Evolutionary conservation across 441 rosid genomes (phyloP).

Genomic region (Euphorbia celastroides): DNA sequence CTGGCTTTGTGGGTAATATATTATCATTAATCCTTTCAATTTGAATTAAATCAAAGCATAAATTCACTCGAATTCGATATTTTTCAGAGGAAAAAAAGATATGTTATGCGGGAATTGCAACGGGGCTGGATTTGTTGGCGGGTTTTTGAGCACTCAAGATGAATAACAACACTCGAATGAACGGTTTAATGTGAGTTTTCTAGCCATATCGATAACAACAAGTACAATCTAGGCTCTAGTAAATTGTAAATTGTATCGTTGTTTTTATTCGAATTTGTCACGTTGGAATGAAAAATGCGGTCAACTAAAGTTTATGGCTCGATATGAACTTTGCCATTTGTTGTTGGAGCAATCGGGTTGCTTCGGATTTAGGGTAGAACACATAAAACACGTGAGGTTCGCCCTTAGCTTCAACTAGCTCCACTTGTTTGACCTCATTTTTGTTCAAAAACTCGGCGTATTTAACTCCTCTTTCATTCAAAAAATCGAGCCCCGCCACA

Average conservation of each 20-base stretch:
- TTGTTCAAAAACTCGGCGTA: slow-evolving; percentile 39
- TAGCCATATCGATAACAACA: not conserved
- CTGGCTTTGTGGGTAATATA: slow-evolving; percentile 56
- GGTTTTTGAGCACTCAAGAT: slow-evolving; percentile 55
- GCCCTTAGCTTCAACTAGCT: slow-evolving; percentile 31
- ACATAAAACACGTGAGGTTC: slow-evolving; percentile 50
- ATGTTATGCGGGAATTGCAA: slow-evolving; percentile 57
- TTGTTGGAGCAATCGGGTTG: slow-evolving; percentile 37
- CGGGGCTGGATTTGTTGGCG: slow-evolving; percentile 64
- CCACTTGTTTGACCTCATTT: slow-evolving; percentile 36
- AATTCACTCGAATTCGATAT: not conserved
- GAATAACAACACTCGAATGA: slow-evolving; percentile 22
- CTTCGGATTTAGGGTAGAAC: slow-evolving; percentile 37
- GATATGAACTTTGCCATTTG: slow-evolving; percentile 44
- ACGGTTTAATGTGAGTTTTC: not conserved
- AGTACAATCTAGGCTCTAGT: no score
- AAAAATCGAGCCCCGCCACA: slow-evolving; percentile 50
- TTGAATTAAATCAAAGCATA: no score
- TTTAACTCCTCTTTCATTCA: slow-evolving; percentile 53
- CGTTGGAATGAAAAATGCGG: not conserved
- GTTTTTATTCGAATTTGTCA: not conserved
- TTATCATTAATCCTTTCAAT: not conserved
- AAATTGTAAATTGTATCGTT: no score
- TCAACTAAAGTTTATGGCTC: slow-evolving; percentile 19
- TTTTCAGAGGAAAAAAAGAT: slow-evolving; percentile 45